Evolutionary conservation across 2,329 filamentous ascomycete genomes (phyloP).

Genomic region (Fusarium sublunatum): DNA sequence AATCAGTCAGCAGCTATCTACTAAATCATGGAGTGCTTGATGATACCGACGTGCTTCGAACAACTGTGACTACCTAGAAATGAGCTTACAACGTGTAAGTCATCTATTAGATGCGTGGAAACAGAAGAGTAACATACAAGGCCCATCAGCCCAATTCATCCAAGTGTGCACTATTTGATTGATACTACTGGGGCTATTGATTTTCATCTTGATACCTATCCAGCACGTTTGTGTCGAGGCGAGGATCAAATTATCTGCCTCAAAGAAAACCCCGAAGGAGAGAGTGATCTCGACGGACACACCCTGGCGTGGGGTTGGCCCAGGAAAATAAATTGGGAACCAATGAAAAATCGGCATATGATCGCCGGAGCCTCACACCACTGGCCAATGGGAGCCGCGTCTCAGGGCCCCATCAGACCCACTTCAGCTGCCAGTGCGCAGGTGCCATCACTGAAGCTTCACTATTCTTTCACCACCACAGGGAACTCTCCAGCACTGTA

Average conservation of each 20-base stretch:
- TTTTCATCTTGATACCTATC: not conserved
- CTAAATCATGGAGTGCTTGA: too few species aligned
- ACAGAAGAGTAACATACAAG: too few species aligned
- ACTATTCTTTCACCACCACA: conserved; percentile 20
- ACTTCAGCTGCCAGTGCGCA: conserved; percentile 14
- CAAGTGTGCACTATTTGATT: not conserved
- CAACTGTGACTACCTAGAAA: too few species aligned
- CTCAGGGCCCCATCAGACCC: conserved; percentile 2
- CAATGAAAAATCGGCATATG: not conserved
- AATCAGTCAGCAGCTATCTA: too few species aligned
- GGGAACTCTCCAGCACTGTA: conserved; percentile 6
- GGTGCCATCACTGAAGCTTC: conserved; percentile 18
- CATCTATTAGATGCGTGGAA: too few species aligned
- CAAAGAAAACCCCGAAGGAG: not conserved
- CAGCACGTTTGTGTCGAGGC: not conserved
- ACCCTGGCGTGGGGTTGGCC: not conserved
- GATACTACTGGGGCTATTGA: not conserved
- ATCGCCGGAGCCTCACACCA: not conserved
- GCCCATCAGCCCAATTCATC: too few species aligned
- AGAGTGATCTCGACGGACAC: not conserved
- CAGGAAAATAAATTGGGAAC: not conserved
- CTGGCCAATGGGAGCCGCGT: conserved; percentile 8
- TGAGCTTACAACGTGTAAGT: too few species aligned
- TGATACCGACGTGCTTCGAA: too few species aligned
- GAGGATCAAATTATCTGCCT: not conserved